Percentiles rank a stretch among this genome's conserved stretches.
Evolutionary conservation across 805 yeast genomes (phyloP).

Genomic region (Metschnikowia chrysomelidarum): DNA sequence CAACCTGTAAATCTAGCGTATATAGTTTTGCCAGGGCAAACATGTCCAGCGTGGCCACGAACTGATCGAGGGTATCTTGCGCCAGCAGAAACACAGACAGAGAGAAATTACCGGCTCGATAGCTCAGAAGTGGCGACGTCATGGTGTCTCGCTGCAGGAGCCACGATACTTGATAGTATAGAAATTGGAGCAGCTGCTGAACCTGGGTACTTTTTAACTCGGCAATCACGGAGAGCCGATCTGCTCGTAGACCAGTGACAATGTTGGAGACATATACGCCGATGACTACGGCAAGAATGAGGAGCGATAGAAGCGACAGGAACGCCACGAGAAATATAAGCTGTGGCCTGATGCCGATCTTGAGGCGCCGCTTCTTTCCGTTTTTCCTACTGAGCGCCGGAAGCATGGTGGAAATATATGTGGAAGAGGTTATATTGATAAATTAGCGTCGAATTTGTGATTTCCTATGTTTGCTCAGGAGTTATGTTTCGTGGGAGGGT

Average conservation of each 20-base stretch:
- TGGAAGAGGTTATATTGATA: no score
- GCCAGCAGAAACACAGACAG: conserved; percentile 43
- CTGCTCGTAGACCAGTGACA: conserved; percentile 60
- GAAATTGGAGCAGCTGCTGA: conserved; percentile 59
- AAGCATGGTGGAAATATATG: no score
- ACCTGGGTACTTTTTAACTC: conserved; percentile 80
- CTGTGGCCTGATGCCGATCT: conserved; percentile 73
- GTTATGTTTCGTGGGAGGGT: no score
- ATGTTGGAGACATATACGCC: conserved; percentile 68
- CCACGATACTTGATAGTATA: conserved; percentile 68
- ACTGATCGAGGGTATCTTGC: conserved; percentile 49
- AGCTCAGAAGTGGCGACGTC: conserved; percentile 56
- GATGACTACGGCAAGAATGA: conserved; percentile 71
- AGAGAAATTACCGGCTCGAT: conserved; percentile 72
- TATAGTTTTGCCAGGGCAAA: conserved; percentile 67
- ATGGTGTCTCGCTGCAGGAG: conserved; percentile 60
- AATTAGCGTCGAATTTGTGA: no score
- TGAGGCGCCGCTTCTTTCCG: conserved; percentile 23
- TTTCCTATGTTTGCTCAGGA: no score
- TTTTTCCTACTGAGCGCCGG: not conserved
- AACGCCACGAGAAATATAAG: conserved; percentile 67
- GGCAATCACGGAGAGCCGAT: conserved; percentile 73
- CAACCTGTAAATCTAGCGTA: conserved; percentile 52
- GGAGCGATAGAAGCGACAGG: conserved; percentile 66
- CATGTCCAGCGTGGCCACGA: conserved; percentile 59